Evolutionary conservation across 306 rosid genomes (phyloP).

Genomic region (Malus asiatica): DNA sequence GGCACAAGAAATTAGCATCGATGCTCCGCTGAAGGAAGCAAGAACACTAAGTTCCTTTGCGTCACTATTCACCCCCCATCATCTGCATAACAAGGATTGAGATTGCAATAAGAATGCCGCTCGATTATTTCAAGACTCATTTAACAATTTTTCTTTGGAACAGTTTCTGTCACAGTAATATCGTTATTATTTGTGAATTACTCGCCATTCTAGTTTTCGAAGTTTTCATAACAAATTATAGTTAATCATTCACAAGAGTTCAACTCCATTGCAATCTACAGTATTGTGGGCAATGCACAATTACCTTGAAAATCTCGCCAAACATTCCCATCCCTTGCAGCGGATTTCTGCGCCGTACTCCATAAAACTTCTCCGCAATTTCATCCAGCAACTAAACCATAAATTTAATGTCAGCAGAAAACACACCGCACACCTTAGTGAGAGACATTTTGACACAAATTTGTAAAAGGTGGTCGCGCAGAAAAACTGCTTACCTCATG

Average conservation of each 20-base stretch:
- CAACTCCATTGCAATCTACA: neutral
- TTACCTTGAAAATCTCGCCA: slow-evolving; percentile 90
- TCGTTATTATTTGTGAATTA: neutral
- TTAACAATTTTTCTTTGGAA: neutral
- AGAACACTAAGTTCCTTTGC: neutral
- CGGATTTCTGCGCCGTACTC: slow-evolving; percentile 76
- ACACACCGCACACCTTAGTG: neutral
- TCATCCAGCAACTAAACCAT: slow-evolving; percentile 78
- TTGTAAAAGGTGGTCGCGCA: neutral
- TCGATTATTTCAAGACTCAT: neutral
- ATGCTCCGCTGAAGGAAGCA: neutral
- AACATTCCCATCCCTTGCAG: slow-evolving; percentile 94
- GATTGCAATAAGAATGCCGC: neutral
- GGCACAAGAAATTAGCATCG: neutral
- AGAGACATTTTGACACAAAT: neutral
- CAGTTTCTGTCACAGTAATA: neutral
- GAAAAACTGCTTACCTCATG: slow-evolving; percentile 50
- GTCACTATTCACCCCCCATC: slow-evolving; percentile 57
- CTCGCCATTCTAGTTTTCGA: neutral
- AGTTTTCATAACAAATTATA: neutral
- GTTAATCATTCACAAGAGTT: neutral
- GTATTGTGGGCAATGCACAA: neutral
- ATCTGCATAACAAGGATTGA: slow-evolving; percentile 45
- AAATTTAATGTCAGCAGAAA: slow-evolving; percentile 29
- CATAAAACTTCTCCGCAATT: slow-evolving; percentile 72